phyloP scores from a whole-genome alignment of 75 land plant species.

The Larix kaempferi region DNA sequence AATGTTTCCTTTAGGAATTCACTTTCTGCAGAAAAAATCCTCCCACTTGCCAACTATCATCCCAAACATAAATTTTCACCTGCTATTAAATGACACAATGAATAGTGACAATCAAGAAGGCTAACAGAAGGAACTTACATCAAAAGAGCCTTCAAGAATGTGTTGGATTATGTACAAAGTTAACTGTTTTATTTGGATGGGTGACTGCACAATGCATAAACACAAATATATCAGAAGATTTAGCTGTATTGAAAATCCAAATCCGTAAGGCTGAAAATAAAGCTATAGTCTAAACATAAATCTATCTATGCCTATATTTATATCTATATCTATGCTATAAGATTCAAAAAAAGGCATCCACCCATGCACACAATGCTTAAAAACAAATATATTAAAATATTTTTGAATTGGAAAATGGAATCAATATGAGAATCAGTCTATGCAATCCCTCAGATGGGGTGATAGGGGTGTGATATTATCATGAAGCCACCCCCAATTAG shows the following conservation, averaged over 20 bases:
- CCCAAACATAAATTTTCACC: no score
- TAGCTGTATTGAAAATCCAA: not conserved
- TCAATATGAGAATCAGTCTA: no score
- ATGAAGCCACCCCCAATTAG: no score
- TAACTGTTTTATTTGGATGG: constrained; percentile 17
- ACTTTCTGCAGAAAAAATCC: not conserved
- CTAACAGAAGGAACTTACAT: constrained; percentile 16
- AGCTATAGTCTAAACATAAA: not conserved
- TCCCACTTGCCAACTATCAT: not conserved
- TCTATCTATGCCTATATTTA: not conserved
- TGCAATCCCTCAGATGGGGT: no score
- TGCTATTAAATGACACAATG: not conserved
- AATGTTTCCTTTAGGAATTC: not conserved
- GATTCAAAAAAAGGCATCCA: not conserved
- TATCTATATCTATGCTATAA: not conserved
- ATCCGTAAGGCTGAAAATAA: not conserved
- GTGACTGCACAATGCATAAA: constrained; percentile 15
- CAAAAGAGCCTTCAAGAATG: constrained; percentile 29
- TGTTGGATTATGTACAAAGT: constrained; percentile 19
- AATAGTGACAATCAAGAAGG: not conserved
- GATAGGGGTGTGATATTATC: no score
- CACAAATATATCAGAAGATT: not conserved
- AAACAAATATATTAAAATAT: not conserved
- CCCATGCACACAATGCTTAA: not conserved
- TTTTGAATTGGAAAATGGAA: no score